Base-by-base conservation (phyloP, 345 rosid genomes). In the Sisymbrium irio region DNA sequence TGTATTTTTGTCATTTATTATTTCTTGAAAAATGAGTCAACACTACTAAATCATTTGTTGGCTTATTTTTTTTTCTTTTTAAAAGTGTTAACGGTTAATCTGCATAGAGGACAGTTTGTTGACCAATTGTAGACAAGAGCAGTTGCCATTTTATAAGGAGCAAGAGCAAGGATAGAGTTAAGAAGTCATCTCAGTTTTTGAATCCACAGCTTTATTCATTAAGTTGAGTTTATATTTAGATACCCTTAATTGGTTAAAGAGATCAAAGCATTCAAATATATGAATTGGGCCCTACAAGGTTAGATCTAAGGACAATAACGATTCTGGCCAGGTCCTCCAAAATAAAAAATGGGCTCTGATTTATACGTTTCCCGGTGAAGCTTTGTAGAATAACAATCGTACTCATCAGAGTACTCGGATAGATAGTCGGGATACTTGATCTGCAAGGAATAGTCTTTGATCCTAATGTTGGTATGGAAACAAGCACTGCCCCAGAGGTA, bases 311-410 rank as follows among this genome's bases (percentile, higher is more conserved):
- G 78, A 65, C 86, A 84, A 1, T 6, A 19, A 20, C 6, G 51
- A 19, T 25, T 72, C 45, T 63, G 77, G 54, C 85, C 85, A 1
- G 85, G 91, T 5, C 92, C 86, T 33, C 89, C 89, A 32, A 80
- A 87, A 72, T 19, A 87, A 36, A 81, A 83, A 3, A 35, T 5
- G 0, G 89, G 83, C 51, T 85, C 86, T 0, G 42, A 25, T 7
- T 3, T 62, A 5, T 56, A 27, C 4, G 77, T 69, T 63, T 19
- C 32, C 42, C 25, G 22, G 22, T 66, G 10, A 15, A 82, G 78
- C 10, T 9, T 27, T 7, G 78, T 73, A 17, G 72, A 55, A 33
- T 87, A 83, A 71, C 85, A 83, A 1, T 76, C 0, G 2, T 2
- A 7, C 61, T 83, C 82, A 44, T 81, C 82, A 22, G 58, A 13